These are phyloP conservation scores for Paraconiothyrium brasiliense DNA, from an alignment of 2,329 filamentous ascomycete genomes.

Conservation along the genomic window DNA sequence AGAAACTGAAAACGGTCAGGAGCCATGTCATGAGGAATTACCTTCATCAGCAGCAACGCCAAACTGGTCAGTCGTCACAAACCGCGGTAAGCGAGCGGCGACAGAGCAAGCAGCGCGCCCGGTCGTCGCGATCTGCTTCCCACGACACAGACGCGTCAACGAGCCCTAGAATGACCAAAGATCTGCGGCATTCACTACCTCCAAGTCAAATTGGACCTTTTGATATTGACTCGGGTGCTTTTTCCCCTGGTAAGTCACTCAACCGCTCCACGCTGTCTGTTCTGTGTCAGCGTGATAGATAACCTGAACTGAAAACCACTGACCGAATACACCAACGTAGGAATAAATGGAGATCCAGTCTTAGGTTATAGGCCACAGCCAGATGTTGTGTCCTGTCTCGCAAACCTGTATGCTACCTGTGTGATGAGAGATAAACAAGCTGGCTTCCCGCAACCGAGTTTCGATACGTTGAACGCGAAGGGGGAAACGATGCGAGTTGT, in stretches of 20 bases:
- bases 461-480: constrained; percentile 30
- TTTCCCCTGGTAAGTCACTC: background rate
- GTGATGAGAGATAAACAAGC: constrained; percentile 23
- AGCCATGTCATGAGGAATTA: constrained; percentile 39
- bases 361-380: constrained; percentile 22
- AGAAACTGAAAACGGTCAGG: constrained; percentile 34
- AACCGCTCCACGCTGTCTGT: background rate
- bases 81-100: constrained; percentile 19
- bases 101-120: background rate
- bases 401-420: constrained; percentile 23
- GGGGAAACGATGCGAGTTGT: constrained; percentile 29
- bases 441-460: constrained; percentile 24
- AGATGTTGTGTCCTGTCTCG: constrained; percentile 23
- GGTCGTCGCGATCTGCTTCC: constrained; percentile 25
- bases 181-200: background rate
- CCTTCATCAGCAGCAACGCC: constrained; percentile 24
- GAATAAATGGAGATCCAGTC: constrained; percentile 12
- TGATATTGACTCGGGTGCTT: constrained; percentile 16
- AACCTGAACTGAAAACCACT: background rate
- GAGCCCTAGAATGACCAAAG: constrained; percentile 6
- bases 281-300: background rate
- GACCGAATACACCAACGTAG: constrained; percentile 14
- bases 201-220: constrained; percentile 17
- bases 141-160: constrained; percentile 15
- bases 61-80: constrained; percentile 16